Evolutionary conservation across 495 filamentous ascomycete species (phyloP), one percentile per base, ranked within the genome.

Genomic region (Delitschia confertaspora): DNA sequence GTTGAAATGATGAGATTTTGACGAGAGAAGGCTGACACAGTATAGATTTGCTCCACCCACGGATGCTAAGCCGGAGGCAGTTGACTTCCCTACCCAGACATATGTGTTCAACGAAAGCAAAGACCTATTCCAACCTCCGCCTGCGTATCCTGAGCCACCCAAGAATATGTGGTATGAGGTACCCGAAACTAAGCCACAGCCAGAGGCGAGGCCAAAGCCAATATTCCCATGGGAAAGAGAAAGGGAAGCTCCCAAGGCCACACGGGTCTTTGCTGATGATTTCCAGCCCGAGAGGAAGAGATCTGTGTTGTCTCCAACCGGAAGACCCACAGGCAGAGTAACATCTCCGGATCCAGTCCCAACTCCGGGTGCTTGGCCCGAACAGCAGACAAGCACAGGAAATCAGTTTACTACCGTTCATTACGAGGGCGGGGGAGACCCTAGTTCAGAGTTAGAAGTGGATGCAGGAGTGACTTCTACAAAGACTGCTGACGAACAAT

Each of bases 141-240:
- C 70, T 27, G 70, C 70, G 31, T 88, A 89, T 47, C 85, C 85
- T 0, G 83, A 85, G 60, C 83, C 86, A 11, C 87, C 86, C 1
- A 83, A 78, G 56, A 71, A 82, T 45, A 84, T 91, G 82, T 89
- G 78, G 67, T 91, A 88, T 55, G 65, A 88, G 51, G 72, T 88
- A 16, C 86, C 85, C 2, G 68, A 71, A 40, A 71, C 68, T 8
- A 73, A 72, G 45, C 72, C 72, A 18, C 63, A 13, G 2, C 38
- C 72, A 33, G 66, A 69, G 17, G 62, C 78, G 45, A 73, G 69
- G 42, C 71, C 78, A 2, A 70, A 72, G 26, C 71, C 78, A 5
- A 70, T 94, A 22, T 95, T 95, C 63, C 88, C 87, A 10, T 95
- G 88, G 88, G 88, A 95, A 58, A 58, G 53, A 17, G 60, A 59